phyloP scores from a whole-genome alignment of 2,329 filamentous ascomycete species.

The Seiridium unicorne region DNA sequence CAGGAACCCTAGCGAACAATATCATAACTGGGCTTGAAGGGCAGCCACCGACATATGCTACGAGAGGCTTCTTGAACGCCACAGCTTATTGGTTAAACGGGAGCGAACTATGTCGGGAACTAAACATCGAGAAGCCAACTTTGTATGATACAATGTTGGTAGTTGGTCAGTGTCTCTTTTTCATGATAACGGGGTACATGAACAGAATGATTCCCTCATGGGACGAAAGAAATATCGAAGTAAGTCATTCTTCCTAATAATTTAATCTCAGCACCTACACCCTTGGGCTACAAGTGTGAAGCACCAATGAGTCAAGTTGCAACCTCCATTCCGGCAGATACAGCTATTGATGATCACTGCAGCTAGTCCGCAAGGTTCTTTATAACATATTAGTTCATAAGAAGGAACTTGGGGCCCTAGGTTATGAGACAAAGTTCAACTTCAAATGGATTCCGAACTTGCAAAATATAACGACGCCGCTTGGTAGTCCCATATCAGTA shows the following conservation, averaged over 20 bases:
- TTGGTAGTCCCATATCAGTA: conserved; percentile 20
- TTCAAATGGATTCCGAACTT: conserved; percentile 66
- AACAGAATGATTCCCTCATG: conserved; percentile 34
- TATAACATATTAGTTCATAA: conserved; percentile 62
- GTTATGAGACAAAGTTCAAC: conserved; percentile 62
- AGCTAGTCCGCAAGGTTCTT: conserved; percentile 51
- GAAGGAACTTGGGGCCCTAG: conserved; percentile 57
- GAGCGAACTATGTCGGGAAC: conserved; percentile 54
- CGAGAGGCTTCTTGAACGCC: conserved; percentile 65
- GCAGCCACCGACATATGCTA: conserved; percentile 64
- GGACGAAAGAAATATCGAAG: conserved; percentile 49
- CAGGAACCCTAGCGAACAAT: conserved; percentile 68
- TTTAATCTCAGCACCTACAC: too few species aligned
- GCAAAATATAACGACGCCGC: conserved; percentile 32
- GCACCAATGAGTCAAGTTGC: too few species aligned
- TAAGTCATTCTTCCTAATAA: conserved; percentile 18
- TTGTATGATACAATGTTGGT: conserved; percentile 60
- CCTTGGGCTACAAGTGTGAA: too few species aligned
- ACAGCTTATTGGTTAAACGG: conserved; percentile 71
- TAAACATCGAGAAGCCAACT: conserved; percentile 57
- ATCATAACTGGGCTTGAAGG: conserved; percentile 68
- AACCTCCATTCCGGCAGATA: conserved; percentile 9
- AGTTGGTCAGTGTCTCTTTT: conserved; percentile 64
- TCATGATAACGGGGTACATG: conserved; percentile 53
- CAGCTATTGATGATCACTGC: conserved; percentile 26